Evolutionary conservation across 257 asterid species (phyloP).

Genomic region (Buddleja alternifolia): DNA sequence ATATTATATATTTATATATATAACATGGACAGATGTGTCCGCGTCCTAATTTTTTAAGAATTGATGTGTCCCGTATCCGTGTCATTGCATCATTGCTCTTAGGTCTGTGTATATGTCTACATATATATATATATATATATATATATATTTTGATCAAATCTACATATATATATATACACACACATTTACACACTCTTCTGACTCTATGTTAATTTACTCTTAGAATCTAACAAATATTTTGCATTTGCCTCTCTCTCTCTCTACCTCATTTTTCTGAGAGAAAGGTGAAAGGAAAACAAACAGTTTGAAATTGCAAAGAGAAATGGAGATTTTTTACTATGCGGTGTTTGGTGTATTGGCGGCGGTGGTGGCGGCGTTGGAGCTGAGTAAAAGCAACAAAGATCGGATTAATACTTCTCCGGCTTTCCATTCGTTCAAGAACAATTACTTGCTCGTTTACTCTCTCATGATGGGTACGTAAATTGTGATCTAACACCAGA

Average conservation of each 20-base stretch:
- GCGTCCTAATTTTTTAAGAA: too few relatives aligned
- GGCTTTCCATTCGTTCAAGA: slow-evolving; percentile 65
- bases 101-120: too few relatives aligned
- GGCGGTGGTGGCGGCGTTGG: slow-evolving; percentile 62
- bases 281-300: slow-evolving; percentile 1
- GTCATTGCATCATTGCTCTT: too few relatives aligned
- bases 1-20: too few relatives aligned
- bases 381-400: slow-evolving; percentile 60
- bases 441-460: slow-evolving; percentile 65
- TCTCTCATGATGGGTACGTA: slow-evolving; percentile 82
- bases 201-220: too few relatives aligned
- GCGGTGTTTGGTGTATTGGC: slow-evolving; percentile 60
- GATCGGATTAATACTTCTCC: slow-evolving; percentile 64
- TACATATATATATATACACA: neutral
- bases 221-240: neutral
- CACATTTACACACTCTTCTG: too few relatives aligned
- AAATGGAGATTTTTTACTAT: slow-evolving; percentile 67
- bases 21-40: too few relatives aligned
- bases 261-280: neutral
- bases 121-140: too few relatives aligned
- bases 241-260: slow-evolving; percentile 25
- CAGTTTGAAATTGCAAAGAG: slow-evolving; percentile 14
- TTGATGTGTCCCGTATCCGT: too few relatives aligned
- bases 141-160: too few relatives aligned
- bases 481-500: slow-evolving; percentile 34